These are phyloP conservation scores for Aurantiochytrium sp. DNA, from an alignment of 108 stramenopile species.

Conservation along the genomic window DNA sequence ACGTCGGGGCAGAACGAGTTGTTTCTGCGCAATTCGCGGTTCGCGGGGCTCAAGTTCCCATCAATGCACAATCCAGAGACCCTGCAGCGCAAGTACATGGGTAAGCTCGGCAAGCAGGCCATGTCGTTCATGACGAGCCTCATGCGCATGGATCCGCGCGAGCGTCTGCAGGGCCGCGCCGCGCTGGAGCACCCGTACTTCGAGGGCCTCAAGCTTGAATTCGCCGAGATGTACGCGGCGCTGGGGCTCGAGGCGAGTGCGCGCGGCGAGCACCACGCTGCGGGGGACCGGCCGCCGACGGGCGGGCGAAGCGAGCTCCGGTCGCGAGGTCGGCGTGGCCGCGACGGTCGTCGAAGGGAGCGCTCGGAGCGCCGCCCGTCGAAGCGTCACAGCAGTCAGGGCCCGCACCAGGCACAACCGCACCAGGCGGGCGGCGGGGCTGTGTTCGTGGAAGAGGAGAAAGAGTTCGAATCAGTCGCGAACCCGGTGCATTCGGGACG, in stretches of 20 bases:
- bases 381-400: neutral
- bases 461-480: neutral
- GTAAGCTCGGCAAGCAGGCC: slow-evolving; percentile 51
- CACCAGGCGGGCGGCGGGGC: neutral
- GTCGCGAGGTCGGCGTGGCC: neutral
- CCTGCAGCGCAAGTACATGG: slow-evolving; percentile 62
- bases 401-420: neutral
- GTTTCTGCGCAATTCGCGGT: slow-evolving; percentile 59
- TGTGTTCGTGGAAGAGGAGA: neutral
- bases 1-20: slow-evolving; percentile 52
- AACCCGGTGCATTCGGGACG: neutral
- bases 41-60: slow-evolving; percentile 61
- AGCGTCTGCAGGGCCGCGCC: neutral
- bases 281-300: neutral
- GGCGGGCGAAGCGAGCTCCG: neutral
- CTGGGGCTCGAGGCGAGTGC: neutral
- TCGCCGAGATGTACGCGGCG: neutral
- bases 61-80: slow-evolving; percentile 63
- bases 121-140: slow-evolving; percentile 48
- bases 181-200: slow-evolving; percentile 48
- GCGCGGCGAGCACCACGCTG: neutral
- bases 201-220: slow-evolving; percentile 40
- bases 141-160: slow-evolving; percentile 47
- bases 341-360: neutral
- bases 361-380: neutral